These are phyloP conservation scores for Sphaceloma murrayae DNA, from an alignment of 2,329 filamentous ascomycete species.

Conservation along the genomic window DNA sequence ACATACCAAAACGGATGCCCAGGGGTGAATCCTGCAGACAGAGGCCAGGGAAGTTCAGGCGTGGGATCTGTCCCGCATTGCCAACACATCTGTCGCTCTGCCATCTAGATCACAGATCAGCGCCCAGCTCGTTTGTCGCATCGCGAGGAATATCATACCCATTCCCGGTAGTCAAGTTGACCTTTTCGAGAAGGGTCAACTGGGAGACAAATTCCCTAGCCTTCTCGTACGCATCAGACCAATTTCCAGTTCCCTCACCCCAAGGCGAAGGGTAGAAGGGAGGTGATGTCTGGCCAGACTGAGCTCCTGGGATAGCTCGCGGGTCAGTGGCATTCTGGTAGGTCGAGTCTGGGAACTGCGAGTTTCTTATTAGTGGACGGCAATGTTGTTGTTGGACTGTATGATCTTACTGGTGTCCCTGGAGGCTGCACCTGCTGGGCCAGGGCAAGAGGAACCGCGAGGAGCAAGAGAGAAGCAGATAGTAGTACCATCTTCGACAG, in stretches of 20 bases:
- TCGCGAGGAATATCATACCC: slow-evolving; percentile 47
- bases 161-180: slow-evolving; percentile 86
- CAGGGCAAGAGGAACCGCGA: slow-evolving; percentile 26
- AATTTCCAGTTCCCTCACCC: slow-evolving; percentile 64
- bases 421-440: slow-evolving; percentile 23
- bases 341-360: slow-evolving; percentile 23
- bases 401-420: slow-evolving; percentile 19
- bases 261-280: slow-evolving; percentile 82
- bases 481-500: slow-evolving; percentile 3
- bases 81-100: slow-evolving; percentile 66
- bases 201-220: slow-evolving; percentile 73
- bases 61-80: slow-evolving; percentile 58
- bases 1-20: slow-evolving; percentile 58
- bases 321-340: slow-evolving; percentile 24
- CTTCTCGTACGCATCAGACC: slow-evolving; percentile 65
- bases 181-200: slow-evolving; percentile 77
- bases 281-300: slow-evolving; percentile 38
- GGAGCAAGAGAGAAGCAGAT: slow-evolving; percentile 18
- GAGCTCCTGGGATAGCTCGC: slow-evolving; percentile 24
- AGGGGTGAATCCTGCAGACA: slow-evolving; percentile 82
- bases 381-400: neutral
- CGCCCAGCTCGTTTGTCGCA: too few species aligned
- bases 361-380: neutral
- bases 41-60: slow-evolving; percentile 60
- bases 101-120: slow-evolving; percentile 44